A percentile compares a stretch with the other conserved stretches of the same genome.
Evolutionary conservation across 1,139 yeast genomes (phyloP).

Genomic region (Williopsis jadinii): DNA sequence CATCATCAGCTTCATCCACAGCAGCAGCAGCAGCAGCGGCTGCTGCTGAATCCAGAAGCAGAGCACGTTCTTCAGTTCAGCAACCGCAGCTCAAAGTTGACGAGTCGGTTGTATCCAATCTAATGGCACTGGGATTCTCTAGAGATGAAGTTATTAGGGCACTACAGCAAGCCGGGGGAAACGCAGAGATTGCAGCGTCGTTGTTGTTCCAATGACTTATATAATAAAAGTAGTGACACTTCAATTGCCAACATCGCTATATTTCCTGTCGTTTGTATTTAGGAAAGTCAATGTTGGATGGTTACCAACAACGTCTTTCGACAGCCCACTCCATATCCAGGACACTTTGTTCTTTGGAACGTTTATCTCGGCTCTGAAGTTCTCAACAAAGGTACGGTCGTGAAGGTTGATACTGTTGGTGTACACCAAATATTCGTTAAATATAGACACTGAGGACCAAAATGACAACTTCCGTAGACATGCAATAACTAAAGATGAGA

Average conservation of each 20-base stretch:
- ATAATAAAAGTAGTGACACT: not conserved
- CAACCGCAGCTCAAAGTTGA: not conserved
- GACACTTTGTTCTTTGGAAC: constrained; percentile 29
- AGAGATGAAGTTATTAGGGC: constrained; percentile 60
- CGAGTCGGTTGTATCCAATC: constrained; percentile 42
- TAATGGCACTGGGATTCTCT: constrained; percentile 67
- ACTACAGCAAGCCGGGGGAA: constrained; percentile 59
- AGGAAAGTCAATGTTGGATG: constrained; percentile 28
- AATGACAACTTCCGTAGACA: constrained; percentile 76
- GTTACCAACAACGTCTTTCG: constrained; percentile 37
- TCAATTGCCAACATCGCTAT: constrained; percentile 3
- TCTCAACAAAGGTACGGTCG: constrained; percentile 79
- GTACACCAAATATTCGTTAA: constrained; percentile 78
- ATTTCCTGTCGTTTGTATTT: constrained; percentile 10
- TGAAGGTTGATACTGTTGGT: constrained; percentile 68
- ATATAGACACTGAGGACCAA: constrained; percentile 87
- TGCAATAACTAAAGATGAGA: constrained; percentile 77
- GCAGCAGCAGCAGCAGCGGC: constrained; percentile 18
- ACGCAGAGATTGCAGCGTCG: constrained; percentile 82
- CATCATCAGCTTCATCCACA: constrained; percentile 3
- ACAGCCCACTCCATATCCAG: constrained; percentile 77
- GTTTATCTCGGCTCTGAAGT: constrained; percentile 52
- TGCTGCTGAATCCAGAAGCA: constrained; percentile 20
- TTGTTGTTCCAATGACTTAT: constrained; percentile 38
- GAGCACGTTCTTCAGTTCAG: constrained; percentile 7